Conservation (phyloP, 768 basidiomycete genomes). For the Cantharellus cinnabarinus region DNA sequence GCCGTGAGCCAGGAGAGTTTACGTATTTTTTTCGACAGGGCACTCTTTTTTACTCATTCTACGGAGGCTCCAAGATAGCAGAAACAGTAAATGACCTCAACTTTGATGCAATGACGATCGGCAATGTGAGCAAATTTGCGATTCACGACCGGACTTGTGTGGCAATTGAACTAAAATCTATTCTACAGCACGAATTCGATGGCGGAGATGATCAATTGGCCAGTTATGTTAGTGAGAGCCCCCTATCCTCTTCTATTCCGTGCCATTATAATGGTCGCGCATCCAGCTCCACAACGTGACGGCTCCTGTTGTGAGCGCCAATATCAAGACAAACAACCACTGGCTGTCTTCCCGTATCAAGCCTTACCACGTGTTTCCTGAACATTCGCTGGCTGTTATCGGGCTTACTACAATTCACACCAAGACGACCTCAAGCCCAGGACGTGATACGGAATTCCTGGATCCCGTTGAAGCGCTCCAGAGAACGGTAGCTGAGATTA, state of each 20-base stretch:
- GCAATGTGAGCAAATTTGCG: conserved; percentile 14
- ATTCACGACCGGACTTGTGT: neutral
- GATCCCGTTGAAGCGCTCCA: conserved; percentile 22
- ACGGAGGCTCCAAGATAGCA: conserved; percentile 25
- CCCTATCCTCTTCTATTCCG: neutral
- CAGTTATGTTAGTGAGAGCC: conserved; percentile 12
- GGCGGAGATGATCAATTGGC: conserved; percentile 22
- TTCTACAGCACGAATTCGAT: conserved; percentile 24
- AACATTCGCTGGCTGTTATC: conserved; percentile 24
- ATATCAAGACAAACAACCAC: conserved; percentile 21
- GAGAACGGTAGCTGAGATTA: conserved; percentile 21
- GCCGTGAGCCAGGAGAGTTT: neutral
- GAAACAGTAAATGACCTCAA: conserved; percentile 24
- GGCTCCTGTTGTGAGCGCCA: conserved; percentile 27
- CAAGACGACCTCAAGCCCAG: conserved; percentile 20
- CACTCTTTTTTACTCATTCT: conserved; percentile 26
- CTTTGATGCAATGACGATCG: conserved; percentile 26
- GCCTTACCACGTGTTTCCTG: conserved; percentile 23
- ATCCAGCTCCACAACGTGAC: conserved; percentile 20
- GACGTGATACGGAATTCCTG: conserved; percentile 21
- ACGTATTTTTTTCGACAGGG: conserved; percentile 13
- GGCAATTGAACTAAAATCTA: neutral
- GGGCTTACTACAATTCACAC: conserved; percentile 26
- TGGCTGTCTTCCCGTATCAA: conserved; percentile 15
- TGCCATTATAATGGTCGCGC: neutral